A percentile compares a stretch with the other conserved stretches of the same genome.
Conservation (phyloP, 441 rosid genomes). For the Jatropha multifida region DNA sequence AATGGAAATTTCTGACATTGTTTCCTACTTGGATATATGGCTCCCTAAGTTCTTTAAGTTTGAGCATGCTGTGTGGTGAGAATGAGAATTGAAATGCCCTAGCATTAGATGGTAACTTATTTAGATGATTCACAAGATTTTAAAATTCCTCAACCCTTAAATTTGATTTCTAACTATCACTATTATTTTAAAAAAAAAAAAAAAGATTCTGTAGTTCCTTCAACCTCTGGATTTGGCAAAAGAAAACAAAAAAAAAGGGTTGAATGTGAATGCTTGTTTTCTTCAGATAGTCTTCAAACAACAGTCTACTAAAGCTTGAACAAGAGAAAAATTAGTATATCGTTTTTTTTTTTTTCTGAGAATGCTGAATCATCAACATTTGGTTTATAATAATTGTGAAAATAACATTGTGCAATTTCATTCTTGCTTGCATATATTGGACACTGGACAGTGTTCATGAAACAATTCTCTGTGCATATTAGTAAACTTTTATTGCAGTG, state of each 20-base stretch:
- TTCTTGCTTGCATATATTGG: background rate
- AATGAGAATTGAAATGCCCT: background rate
- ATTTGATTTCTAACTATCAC: background rate
- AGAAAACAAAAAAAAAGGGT: background rate
- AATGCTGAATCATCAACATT: background rate
- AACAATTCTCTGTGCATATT: background rate
- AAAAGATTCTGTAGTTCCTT: background rate
- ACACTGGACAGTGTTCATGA: background rate
- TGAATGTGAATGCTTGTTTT: background rate
- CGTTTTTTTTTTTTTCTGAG: background rate
- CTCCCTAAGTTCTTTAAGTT: background rate
- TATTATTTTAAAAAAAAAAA: background rate
- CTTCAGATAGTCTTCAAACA: background rate
- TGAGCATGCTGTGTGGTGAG: background rate
- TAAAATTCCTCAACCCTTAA: background rate
- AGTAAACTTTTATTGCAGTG: background rate
- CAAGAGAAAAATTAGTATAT: background rate
- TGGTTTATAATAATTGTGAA: background rate
- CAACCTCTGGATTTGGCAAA: background rate
- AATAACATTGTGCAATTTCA: background rate
- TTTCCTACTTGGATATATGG: background rate
- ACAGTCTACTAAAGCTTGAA: background rate
- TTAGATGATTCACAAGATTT: background rate
- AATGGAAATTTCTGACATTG: background rate
- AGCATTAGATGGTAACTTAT: background rate